Evolutionary conservation across 768 basidiomycete species (phyloP).

Genomic region (Suillus bovinus): DNA sequence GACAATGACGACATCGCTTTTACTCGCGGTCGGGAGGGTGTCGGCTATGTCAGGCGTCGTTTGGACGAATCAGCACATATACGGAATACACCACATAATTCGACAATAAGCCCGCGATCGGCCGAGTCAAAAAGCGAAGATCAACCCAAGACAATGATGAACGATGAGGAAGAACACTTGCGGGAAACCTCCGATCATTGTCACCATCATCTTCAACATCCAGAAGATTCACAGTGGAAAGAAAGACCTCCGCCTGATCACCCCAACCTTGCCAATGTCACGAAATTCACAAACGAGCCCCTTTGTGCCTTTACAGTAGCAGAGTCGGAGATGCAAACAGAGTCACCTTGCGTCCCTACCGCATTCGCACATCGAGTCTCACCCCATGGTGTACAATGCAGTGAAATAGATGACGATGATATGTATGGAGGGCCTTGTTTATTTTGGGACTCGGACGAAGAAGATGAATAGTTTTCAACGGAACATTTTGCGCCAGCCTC

Average conservation of each 20-base stretch:
- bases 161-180: background rate
- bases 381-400: background rate
- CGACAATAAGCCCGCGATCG: too few species aligned
- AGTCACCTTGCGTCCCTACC: background rate
- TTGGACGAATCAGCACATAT: background rate
- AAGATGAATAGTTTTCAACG: slow-evolving; percentile 20
- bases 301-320: background rate
- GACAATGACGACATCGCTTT: slow-evolving; percentile 14
- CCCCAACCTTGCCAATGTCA: background rate
- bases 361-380: background rate
- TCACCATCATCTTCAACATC: background rate
- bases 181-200: background rate
- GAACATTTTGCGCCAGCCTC: background rate
- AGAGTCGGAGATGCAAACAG: background rate
- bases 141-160: background rate
- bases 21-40: slow-evolving; percentile 28
- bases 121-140: background rate
- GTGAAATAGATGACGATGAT: slow-evolving; percentile 9
- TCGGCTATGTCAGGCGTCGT: slow-evolving; percentile 19
- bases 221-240: background rate
- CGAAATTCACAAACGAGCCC: background rate
- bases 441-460: slow-evolving; percentile 33
- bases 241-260: background rate
- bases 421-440: slow-evolving; percentile 29
- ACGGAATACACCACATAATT: background rate